Conservation (phyloP, 2,329 filamentous ascomycete genomes). For the Boeremia lycopersici region DNA sequence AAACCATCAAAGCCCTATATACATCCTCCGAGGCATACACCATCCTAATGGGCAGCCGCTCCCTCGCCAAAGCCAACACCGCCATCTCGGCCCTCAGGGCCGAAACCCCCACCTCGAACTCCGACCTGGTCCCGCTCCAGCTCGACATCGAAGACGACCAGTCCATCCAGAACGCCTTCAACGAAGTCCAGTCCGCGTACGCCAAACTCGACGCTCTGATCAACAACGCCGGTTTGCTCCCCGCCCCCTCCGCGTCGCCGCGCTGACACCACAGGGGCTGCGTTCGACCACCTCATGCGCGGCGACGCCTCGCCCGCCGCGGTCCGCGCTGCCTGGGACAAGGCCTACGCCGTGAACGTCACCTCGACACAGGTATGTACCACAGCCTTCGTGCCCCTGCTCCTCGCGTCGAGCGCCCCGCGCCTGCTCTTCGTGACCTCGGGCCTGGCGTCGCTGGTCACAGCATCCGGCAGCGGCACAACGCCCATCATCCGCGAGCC, state of each 20-base stretch:
- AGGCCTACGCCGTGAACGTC: slow-evolving; percentile 3
- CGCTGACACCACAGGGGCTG: slow-evolving; percentile 15
- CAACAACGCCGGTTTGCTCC: slow-evolving; percentile 48
- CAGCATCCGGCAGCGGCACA: background rate
- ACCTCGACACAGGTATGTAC: slow-evolving; percentile 3
- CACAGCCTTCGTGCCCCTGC: background rate
- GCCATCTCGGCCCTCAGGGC: slow-evolving; percentile 53
- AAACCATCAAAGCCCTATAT: slow-evolving; percentile 62
- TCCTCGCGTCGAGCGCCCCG: background rate
- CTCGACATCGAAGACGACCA: slow-evolving; percentile 61
- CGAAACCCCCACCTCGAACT: slow-evolving; percentile 50
- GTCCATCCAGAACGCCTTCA: slow-evolving; percentile 56
- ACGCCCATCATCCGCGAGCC: slow-evolving; percentile 1
- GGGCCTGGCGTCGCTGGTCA: background rate
- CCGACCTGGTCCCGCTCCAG: slow-evolving; percentile 53
- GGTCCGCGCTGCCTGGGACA: slow-evolving; percentile 32
- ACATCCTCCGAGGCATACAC: slow-evolving; percentile 57
- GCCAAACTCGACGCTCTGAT: slow-evolving; percentile 43
- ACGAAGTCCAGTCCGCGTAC: slow-evolving; percentile 42
- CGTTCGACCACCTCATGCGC: slow-evolving; percentile 50
- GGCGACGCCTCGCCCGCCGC: slow-evolving; percentile 29
- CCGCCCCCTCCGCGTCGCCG: no score
- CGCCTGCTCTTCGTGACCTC: slow-evolving; percentile 4
- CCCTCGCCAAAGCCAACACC: slow-evolving; percentile 56
- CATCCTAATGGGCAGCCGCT: slow-evolving; percentile 62